phyloP scores from a whole-genome alignment of 2,329 filamentous ascomycete genomes.

The Sarocladium oryzae region DNA sequence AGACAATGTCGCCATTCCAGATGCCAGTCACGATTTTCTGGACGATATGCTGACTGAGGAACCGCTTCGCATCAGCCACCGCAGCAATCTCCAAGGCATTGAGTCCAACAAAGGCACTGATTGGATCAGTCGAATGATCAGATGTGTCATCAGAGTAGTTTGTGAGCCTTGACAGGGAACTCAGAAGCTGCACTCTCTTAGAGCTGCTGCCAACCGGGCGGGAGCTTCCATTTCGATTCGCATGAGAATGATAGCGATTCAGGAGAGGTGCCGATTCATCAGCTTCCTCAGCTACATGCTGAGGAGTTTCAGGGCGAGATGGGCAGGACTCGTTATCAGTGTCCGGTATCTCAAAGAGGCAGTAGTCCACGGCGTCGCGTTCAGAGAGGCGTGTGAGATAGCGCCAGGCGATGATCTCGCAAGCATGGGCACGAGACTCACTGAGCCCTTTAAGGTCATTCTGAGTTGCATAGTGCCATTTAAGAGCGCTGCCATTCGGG shows the following conservation, averaged over 20 bases:
- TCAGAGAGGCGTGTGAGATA: conserved; percentile 67
- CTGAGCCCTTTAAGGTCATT: conserved; percentile 59
- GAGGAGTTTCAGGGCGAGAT: conserved; percentile 11
- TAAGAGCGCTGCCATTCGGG: conserved; percentile 51
- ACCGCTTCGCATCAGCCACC: conserved; percentile 75
- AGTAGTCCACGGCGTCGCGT: conserved; percentile 66
- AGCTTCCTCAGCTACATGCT: conserved; percentile 31
- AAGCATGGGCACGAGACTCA: conserved; percentile 64
- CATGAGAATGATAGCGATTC: conserved; percentile 15
- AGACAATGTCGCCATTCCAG: conserved; percentile 80
- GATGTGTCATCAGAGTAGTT: conserved; percentile 28
- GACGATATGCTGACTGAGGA: conserved; percentile 71
- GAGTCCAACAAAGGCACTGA: conserved; percentile 66
- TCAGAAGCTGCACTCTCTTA: conserved; percentile 43
- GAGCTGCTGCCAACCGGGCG: conserved; percentile 30
- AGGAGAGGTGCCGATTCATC: conserved; percentile 44
- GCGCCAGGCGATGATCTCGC: conserved; percentile 76
- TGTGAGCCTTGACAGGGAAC: conserved; percentile 50
- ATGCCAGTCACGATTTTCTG: conserved; percentile 80
- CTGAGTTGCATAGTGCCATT: conserved; percentile 64
- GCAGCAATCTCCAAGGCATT: conserved; percentile 85
- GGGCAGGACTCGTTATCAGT: conserved; percentile 17
- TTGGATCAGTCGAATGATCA: conserved; percentile 50
- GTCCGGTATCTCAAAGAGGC: conserved; percentile 64
- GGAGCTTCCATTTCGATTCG: conserved; percentile 13